These are phyloP conservation scores for Cicer bijugum DNA, from an alignment of 306 rosid genomes.

Conservation along the genomic window DNA sequence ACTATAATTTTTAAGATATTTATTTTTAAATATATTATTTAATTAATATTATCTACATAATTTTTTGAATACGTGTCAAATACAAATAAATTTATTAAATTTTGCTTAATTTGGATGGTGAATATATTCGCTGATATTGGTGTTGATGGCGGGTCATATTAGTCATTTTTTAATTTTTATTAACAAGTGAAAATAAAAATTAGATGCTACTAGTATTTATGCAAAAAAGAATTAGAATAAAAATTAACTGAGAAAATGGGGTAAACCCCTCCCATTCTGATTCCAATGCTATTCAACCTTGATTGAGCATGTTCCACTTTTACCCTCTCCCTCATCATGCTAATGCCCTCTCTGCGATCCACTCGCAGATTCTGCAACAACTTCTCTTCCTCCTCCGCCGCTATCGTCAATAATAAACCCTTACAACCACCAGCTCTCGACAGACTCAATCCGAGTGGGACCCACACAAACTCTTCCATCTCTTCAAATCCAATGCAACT, in stretches of 20 bases:
- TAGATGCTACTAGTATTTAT: no score
- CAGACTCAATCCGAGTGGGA: conserved; percentile 58
- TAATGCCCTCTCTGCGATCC: conserved; percentile 72
- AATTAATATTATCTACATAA: no score
- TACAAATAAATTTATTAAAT: no score
- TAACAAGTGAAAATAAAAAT: background rate
- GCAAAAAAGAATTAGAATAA: background rate
- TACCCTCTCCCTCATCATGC: conserved; percentile 43
- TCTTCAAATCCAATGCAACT: conserved; percentile 73
- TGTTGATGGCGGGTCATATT: background rate
- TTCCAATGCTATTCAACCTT: conserved; percentile 5
- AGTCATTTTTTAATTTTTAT: background rate
- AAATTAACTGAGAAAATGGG: conserved; percentile 6
- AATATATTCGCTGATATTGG: no score
- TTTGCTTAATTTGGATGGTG: no score
- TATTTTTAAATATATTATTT: no score
- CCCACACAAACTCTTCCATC: conserved; percentile 64
- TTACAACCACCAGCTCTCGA: conserved; percentile 59
- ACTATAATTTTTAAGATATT: no score
- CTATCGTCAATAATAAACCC: conserved; percentile 28
- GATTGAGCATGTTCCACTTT: conserved; percentile 49
- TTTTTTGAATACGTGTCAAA: no score
- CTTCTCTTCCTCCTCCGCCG: conserved; percentile 33
- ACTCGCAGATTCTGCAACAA: conserved; percentile 61
- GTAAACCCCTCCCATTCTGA: background rate